phyloP scores from a whole-genome alignment of 164 flowering plant species.

The Piper betle region DNA sequence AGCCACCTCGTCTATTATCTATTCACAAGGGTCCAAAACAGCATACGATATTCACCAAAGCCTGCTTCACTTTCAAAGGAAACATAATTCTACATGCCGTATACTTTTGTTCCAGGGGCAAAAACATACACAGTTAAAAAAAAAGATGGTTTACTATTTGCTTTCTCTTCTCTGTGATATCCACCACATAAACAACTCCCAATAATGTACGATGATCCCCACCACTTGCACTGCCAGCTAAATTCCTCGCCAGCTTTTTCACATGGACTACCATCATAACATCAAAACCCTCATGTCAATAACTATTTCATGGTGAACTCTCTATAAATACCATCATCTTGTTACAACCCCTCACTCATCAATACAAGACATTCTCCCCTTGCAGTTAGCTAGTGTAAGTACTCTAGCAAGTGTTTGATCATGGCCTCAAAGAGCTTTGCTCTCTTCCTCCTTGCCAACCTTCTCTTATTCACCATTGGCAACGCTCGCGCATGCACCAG shows the following conservation, averaged over 20 bases:
- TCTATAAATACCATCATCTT: conserved; percentile 2
- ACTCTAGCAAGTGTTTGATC: not conserved
- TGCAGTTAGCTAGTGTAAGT: not conserved
- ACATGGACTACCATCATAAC: not conserved
- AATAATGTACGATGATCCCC: no score
- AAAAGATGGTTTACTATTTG: no score
- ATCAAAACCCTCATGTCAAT: not conserved
- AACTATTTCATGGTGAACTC: not conserved
- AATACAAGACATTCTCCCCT: not conserved
- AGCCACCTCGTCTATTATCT: no score
- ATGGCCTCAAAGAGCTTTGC: conserved; percentile 42
- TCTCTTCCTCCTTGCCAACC: conserved; percentile 32
- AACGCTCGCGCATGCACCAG: conserved; percentile 9
- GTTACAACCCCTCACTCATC: not conserved
- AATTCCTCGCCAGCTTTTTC: not conserved
- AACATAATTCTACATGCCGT: no score
- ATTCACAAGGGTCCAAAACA: no score
- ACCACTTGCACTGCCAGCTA: not conserved
- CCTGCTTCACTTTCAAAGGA: no score
- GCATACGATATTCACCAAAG: no score
- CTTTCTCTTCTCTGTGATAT: no score
- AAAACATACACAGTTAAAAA: no score
- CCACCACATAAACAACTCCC: no score
- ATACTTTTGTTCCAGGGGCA: no score
- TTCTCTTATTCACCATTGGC: conserved; percentile 31